These are phyloP conservation scores for Paecilomyces niveus DNA, from an alignment of 2,329 filamentous ascomycete species.

Conservation along the genomic window DNA sequence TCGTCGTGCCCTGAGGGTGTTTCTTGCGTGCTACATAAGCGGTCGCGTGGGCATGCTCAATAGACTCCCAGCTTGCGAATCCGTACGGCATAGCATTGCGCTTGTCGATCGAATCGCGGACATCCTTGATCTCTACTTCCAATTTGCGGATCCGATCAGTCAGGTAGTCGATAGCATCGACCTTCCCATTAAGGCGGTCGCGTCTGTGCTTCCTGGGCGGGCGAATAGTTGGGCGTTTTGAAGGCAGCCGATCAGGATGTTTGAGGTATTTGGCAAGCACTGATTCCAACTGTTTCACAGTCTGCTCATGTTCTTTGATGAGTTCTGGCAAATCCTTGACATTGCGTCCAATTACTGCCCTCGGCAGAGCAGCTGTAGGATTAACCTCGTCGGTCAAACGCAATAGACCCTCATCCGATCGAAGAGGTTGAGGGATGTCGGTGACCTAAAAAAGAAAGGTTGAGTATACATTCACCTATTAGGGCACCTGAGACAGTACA, in stretches of 20 bases:
- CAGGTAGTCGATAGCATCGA: conserved; percentile 92
- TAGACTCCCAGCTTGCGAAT: conserved; percentile 87
- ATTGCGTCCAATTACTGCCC: conserved; percentile 79
- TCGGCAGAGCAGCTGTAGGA: conserved; percentile 69
- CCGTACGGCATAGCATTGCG: conserved; percentile 85
- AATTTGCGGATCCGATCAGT: conserved; percentile 76
- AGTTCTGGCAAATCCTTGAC: conserved; percentile 82
- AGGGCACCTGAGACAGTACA: conserved; percentile 5
- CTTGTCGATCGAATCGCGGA: conserved; percentile 74
- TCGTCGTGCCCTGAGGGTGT: conserved; percentile 68
- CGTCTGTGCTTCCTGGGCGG: conserved; percentile 73
- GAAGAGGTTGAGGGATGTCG: conserved; percentile 69
- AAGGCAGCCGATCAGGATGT: conserved; percentile 72
- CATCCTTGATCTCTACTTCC: conserved; percentile 76
- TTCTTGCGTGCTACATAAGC: conserved; percentile 76
- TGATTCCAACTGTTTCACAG: conserved; percentile 74
- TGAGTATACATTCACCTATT: background rate
- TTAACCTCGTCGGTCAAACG: conserved; percentile 74
- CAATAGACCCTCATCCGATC: conserved; percentile 80
- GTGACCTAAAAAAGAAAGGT: conserved; percentile 51
- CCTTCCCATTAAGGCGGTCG: conserved; percentile 60
- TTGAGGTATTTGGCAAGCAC: conserved; percentile 85
- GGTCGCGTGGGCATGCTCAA: conserved; percentile 79
- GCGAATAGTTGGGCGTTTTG: conserved; percentile 68
- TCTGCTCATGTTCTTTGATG: conserved; percentile 74